A percentile compares a stretch with the other conserved stretches of the same genome.
Conservation (phyloP, 768 basidiomycete genomes). For the Hortiboletus campestris region DNA sequence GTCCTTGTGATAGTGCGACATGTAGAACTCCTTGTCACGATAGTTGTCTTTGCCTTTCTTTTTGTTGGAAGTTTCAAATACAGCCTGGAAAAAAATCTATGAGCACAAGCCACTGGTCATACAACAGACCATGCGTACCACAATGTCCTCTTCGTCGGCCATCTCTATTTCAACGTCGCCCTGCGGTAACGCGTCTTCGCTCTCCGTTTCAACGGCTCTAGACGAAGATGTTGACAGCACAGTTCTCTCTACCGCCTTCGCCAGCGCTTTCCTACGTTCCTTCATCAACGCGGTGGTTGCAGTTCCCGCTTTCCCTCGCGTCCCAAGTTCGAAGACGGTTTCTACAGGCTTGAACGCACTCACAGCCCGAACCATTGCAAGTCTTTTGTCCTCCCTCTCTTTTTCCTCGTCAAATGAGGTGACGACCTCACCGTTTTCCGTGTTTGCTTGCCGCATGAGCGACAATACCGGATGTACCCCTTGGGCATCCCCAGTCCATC, state of each 20-base stretch:
- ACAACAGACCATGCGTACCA: slow-evolving; percentile 41
- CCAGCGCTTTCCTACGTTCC: slow-evolving; percentile 75
- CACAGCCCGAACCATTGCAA: slow-evolving; percentile 68
- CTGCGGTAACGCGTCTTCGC: slow-evolving; percentile 29
- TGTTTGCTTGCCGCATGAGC: slow-evolving; percentile 41
- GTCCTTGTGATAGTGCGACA: slow-evolving; percentile 89
- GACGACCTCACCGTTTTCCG: slow-evolving; percentile 23
- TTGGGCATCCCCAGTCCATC: slow-evolving; percentile 64
- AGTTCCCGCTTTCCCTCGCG: slow-evolving; percentile 58
- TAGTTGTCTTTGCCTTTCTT: slow-evolving; percentile 47
- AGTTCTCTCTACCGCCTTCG: slow-evolving; percentile 56
- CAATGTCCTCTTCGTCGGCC: slow-evolving; percentile 78
- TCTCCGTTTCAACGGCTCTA: slow-evolving; percentile 34
- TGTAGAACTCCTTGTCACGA: slow-evolving; percentile 84
- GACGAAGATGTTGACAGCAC: slow-evolving; percentile 30
- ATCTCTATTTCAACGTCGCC: slow-evolving; percentile 49
- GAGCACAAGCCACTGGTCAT: not conserved
- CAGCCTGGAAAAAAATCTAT: slow-evolving; percentile 44
- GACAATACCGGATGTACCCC: slow-evolving; percentile 67
- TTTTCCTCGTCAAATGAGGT: slow-evolving; percentile 35
- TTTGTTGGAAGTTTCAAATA: slow-evolving; percentile 56
- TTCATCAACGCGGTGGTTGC: slow-evolving; percentile 80
- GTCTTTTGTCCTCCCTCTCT: slow-evolving; percentile 44
- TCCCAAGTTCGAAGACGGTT: slow-evolving; percentile 88
- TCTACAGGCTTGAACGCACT: slow-evolving; percentile 82